Evolutionary conservation across 768 basidiomycete genomes (phyloP).

Genomic region (Aureoboletus auriporus): DNA sequence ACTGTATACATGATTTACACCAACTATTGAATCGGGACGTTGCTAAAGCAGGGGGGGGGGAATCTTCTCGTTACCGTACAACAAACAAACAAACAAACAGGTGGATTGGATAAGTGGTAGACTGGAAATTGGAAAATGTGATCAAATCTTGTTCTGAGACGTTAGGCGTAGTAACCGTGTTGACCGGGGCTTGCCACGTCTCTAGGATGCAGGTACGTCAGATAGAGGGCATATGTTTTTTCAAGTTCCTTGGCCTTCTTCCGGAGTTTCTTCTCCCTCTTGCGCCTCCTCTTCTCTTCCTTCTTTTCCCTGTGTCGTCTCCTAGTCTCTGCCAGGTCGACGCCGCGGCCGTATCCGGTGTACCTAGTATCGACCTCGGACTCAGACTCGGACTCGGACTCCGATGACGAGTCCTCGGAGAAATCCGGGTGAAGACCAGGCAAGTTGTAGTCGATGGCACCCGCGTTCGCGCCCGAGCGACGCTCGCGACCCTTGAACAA

Average conservation of each 20-base stretch:
- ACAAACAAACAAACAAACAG: neutral
- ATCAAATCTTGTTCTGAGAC: neutral
- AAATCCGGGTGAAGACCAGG: conserved; percentile 44
- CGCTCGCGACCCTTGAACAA: conserved; percentile 79
- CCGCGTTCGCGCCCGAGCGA: conserved; percentile 60
- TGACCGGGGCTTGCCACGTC: conserved; percentile 23
- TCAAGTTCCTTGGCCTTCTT: conserved; percentile 56
- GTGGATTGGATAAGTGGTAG: neutral
- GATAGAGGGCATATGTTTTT: conserved; percentile 60
- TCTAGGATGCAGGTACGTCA: conserved; percentile 45
- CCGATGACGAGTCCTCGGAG: conserved; percentile 35
- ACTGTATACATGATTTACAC: conserved; percentile 14
- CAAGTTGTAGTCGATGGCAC: conserved; percentile 51
- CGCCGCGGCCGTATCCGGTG: conserved; percentile 42
- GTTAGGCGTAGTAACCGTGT: conserved; percentile 27
- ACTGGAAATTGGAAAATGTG: neutral
- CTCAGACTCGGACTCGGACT: conserved; percentile 43
- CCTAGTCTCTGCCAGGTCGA: conserved; percentile 47
- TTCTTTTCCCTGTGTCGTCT: conserved; percentile 51
- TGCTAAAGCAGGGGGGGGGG: neutral
- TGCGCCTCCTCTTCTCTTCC: conserved; percentile 57
- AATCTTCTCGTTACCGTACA: neutral
- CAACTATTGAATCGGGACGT: neutral
- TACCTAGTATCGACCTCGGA: conserved; percentile 38
- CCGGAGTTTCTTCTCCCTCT: conserved; percentile 61